These are phyloP conservation scores for Cladorrhinum samala DNA, from an alignment of 495 filamentous ascomycete genomes.

Conservation along the genomic window DNA sequence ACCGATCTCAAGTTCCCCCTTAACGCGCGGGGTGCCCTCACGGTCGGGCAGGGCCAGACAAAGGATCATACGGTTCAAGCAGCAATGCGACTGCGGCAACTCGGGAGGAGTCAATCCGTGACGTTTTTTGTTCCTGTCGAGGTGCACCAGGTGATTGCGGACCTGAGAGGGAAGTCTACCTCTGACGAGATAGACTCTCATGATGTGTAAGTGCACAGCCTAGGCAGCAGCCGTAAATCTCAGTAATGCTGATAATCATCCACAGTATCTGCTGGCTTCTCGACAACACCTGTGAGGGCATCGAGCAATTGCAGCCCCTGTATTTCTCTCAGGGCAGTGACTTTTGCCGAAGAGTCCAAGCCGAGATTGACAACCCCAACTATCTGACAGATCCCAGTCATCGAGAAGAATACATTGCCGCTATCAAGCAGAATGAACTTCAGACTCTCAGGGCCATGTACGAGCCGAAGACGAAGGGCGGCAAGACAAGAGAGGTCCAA, in stretches of 20 bases:
- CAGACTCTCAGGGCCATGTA: constrained; percentile 33
- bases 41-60: constrained; percentile 39
- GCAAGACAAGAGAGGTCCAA: background rate
- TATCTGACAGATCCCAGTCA: constrained; percentile 12
- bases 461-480: constrained; percentile 18
- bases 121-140: constrained; percentile 36
- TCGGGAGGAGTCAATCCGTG: constrained; percentile 29
- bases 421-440: constrained; percentile 31
- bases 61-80: constrained; percentile 49
- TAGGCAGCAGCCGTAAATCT: background rate
- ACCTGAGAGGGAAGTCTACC: constrained; percentile 23
- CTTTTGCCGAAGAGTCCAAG: constrained; percentile 43
- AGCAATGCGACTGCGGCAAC: constrained; percentile 42
- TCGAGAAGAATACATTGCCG: constrained; percentile 14
- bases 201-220: constrained; percentile 36
- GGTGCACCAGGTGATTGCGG: constrained; percentile 43
- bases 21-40: constrained; percentile 40
- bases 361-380: constrained; percentile 17
- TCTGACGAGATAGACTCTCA: constrained; percentile 32
- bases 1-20: constrained; percentile 44
- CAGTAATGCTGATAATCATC: background rate
- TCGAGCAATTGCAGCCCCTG: constrained; percentile 49
- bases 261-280: constrained; percentile 49
- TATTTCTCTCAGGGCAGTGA: constrained; percentile 53
- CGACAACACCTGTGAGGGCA: constrained; percentile 52